Percentiles rank a stretch among this genome's conserved stretches.
phyloP scores from a whole-genome alignment of 768 basidiomycete genomes.

The Panaeolus papilionaceus region DNA sequence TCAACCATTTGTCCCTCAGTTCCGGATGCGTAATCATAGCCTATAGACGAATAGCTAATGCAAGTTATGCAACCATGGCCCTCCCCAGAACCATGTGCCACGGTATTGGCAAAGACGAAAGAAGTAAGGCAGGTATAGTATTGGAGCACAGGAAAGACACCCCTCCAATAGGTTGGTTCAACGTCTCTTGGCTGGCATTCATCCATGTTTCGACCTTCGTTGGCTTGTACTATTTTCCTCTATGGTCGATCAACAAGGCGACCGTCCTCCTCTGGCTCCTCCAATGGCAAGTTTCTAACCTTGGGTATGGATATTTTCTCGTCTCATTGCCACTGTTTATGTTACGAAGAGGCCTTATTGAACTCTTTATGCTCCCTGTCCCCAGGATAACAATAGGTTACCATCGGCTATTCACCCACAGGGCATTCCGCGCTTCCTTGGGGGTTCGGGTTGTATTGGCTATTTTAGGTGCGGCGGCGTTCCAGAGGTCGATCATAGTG shows the following conservation, averaged over 20 bases:
- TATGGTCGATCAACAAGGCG: conserved; percentile 43
- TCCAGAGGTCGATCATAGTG: conserved; percentile 84
- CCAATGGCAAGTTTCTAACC: conserved; percentile 73
- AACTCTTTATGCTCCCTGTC: not conserved
- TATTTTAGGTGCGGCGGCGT: conserved; percentile 71
- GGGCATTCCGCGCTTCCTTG: conserved; percentile 64
- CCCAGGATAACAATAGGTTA: conserved; percentile 76
- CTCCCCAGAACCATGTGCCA: no score
- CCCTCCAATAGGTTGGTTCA: no score
- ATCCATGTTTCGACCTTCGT: conserved; percentile 62
- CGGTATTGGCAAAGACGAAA: no score
- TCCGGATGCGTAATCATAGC: no score
- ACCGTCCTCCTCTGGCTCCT: conserved; percentile 59
- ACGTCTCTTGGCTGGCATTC: no score
- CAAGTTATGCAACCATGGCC: no score
- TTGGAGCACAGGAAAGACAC: no score
- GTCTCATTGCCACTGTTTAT: not conserved
- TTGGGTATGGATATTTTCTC: conserved; percentile 55
- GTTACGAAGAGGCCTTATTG: no score
- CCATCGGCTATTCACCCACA: conserved; percentile 81
- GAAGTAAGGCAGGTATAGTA: no score
- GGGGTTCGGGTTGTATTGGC: conserved; percentile 65
- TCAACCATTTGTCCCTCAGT: no score
- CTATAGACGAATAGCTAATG: no score
- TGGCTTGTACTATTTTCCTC: conserved; percentile 59